Conservation (phyloP, 2,329 filamentous ascomycete genomes). For the Cytospora chrysosperma region DNA sequence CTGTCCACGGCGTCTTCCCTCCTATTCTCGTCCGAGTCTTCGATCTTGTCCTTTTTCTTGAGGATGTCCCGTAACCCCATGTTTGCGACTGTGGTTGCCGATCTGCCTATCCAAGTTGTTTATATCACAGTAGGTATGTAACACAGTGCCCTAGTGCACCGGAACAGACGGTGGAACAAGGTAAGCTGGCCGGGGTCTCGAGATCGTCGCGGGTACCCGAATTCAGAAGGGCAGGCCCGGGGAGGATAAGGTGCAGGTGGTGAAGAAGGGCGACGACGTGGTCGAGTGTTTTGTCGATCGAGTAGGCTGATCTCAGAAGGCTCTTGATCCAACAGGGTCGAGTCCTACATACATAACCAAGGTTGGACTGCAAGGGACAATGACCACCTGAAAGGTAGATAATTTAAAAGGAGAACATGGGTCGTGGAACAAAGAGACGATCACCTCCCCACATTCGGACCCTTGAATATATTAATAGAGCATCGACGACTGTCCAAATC, state of each 20-base stretch:
- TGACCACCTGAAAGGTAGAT: too few species aligned
- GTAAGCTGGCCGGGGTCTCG: neutral
- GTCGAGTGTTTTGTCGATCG: neutral
- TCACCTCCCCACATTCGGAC: slow-evolving; percentile 19
- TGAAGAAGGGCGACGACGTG: neutral
- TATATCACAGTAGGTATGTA: neutral
- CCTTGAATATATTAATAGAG: slow-evolving; percentile 10
- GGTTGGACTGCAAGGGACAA: neutral
- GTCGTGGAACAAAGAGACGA: neutral
- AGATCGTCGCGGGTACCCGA: neutral
- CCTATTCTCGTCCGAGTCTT: slow-evolving; percentile 34
- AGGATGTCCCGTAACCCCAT: slow-evolving; percentile 56
- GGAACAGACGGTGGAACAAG: neutral
- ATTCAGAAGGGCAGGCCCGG: neutral
- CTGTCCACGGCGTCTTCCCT: slow-evolving; percentile 35
- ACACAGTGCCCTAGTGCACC: neutral
- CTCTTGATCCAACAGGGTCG: neutral
- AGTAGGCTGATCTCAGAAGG: neutral
- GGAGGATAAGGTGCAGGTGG: neutral
- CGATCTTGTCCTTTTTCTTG: slow-evolving; percentile 52
- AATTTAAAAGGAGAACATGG: slow-evolving; percentile 3
- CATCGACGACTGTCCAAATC: neutral
- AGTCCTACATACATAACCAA: neutral
- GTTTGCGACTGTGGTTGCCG: neutral
- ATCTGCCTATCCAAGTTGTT: neutral